Evolutionary conservation across 257 asterid genomes (phyloP).

Genomic region (Buddleja alternifolia): DNA sequence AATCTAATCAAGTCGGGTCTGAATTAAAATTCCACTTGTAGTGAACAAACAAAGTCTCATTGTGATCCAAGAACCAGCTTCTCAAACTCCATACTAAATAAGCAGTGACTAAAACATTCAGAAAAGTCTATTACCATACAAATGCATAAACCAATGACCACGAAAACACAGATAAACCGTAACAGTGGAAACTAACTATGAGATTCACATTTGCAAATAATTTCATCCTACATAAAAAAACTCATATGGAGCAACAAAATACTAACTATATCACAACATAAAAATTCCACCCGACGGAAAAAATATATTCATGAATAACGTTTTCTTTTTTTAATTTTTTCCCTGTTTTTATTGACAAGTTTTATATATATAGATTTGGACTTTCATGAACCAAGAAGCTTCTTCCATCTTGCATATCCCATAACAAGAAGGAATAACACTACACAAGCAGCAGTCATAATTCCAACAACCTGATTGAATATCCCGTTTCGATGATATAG

Average conservation of each 20-base stretch:
- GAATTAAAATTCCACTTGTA: too few relatives aligned
- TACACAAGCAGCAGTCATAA: conserved; percentile 47
- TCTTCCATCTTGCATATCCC: conserved; percentile 89
- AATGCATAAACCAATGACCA: background rate
- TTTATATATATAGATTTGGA: background rate
- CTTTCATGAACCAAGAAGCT: conserved; percentile 72
- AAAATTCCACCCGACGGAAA: background rate
- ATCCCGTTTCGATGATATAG: conserved; percentile 31
- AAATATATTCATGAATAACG: conserved; percentile 12
- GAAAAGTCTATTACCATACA: background rate
- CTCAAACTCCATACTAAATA: too few relatives aligned
- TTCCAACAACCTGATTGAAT: conserved; percentile 46
- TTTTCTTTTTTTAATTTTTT: background rate
- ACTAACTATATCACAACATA: conserved; percentile 21
- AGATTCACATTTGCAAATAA: background rate
- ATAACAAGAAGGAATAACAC: conserved; percentile 59
- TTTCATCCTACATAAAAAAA: background rate
- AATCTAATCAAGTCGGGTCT: too few relatives aligned
- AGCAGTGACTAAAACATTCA: too few relatives aligned
- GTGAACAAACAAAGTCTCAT: too few relatives aligned
- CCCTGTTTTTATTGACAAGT: conserved; percentile 13
- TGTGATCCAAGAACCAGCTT: too few relatives aligned
- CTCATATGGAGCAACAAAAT: conserved; percentile 3
- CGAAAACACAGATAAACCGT: background rate
- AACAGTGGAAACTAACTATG: background rate